These are phyloP conservation scores for Articulospora tetracladia DNA, from an alignment of 495 filamentous ascomycete species.

Conservation along the genomic window DNA sequence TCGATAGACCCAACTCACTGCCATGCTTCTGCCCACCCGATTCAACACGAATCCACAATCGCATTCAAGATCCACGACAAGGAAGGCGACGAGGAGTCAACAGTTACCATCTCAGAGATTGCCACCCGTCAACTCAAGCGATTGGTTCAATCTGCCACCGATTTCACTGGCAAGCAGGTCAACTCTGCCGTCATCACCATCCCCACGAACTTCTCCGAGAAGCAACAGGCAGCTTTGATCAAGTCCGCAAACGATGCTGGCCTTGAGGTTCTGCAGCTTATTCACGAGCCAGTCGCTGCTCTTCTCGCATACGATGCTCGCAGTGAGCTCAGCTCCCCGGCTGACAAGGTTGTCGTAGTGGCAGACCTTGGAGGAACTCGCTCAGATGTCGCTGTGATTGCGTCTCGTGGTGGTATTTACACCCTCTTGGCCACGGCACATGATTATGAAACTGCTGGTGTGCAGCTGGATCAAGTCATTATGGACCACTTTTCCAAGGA, in stretches of 20 bases:
- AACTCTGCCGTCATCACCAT: constrained; percentile 90
- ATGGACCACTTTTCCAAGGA: constrained; percentile 98
- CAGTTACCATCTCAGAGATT: constrained; percentile 77
- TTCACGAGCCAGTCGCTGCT: constrained; percentile 89
- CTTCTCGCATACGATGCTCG: constrained; percentile 90
- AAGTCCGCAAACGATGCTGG: constrained; percentile 76
- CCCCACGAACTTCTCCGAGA: constrained; percentile 86
- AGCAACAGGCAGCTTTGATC: constrained; percentile 75
- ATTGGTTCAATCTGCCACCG: constrained; percentile 76
- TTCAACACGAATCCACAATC: constrained; percentile 66
- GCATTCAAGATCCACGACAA: constrained; percentile 83
- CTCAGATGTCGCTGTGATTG: constrained; percentile 86
- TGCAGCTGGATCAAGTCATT: constrained; percentile 79
- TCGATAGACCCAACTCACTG: constrained; percentile 93
- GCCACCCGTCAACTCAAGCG: constrained; percentile 83
- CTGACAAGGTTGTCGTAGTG: constrained; percentile 88
- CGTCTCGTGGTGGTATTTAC: constrained; percentile 93
- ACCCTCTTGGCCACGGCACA: constrained; percentile 90
- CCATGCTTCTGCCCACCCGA: constrained; percentile 88
- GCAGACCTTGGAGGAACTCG: constrained; percentile 91
- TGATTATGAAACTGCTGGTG: constrained; percentile 86
- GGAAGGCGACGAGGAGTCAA: constrained; percentile 61
- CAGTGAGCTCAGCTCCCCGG: constrained; percentile 57
- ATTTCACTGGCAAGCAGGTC: constrained; percentile 88
- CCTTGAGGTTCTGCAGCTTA: constrained; percentile 86